Evolutionary conservation across 2,329 filamentous ascomycete genomes (phyloP).

Genomic region (Phaeosphaeriaceae sp.): DNA sequence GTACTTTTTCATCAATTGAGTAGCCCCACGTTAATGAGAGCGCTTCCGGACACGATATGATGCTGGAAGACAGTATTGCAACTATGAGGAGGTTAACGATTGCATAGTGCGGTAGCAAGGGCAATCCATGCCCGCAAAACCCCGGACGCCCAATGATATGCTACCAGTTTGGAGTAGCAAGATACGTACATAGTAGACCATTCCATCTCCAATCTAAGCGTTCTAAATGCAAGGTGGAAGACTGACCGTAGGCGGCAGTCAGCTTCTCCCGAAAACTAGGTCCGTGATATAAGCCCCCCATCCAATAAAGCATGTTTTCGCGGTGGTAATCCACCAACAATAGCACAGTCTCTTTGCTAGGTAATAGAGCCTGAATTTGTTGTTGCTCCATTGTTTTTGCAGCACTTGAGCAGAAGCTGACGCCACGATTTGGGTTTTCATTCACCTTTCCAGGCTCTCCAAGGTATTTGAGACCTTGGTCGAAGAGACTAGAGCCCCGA

Average conservation of each 20-base stretch:
- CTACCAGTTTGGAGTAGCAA: neutral
- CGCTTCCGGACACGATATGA: slow-evolving; percentile 50
- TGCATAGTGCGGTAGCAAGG: neutral
- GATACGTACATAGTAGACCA: slow-evolving; percentile 34
- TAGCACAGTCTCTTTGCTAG: slow-evolving; percentile 28
- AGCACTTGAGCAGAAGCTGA: slow-evolving; percentile 27
- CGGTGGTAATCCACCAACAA: slow-evolving; percentile 50
- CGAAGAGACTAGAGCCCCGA: slow-evolving; percentile 18
- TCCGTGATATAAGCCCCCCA: slow-evolving; percentile 47
- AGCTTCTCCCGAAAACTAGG: slow-evolving; percentile 50
- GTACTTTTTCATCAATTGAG: slow-evolving; percentile 48
- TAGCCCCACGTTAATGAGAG: slow-evolving; percentile 54
- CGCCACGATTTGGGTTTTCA: slow-evolving; percentile 7
- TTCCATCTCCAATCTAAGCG: slow-evolving; percentile 48
- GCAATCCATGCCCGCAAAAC: neutral
- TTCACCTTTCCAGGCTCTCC: slow-evolving; percentile 13
- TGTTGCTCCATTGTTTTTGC: slow-evolving; percentile 32
- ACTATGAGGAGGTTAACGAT: slow-evolving; percentile 42
- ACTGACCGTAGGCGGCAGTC: slow-evolving; percentile 45
- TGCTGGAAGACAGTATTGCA: slow-evolving; percentile 52
- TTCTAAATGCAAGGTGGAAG: slow-evolving; percentile 48
- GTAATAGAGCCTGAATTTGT: slow-evolving; percentile 49
- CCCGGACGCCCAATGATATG: neutral
- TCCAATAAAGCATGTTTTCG: slow-evolving; percentile 48
- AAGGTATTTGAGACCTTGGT: slow-evolving; percentile 23